phyloP scores from a whole-genome alignment of 345 rosid species.

The Theobroma cacao region DNA sequence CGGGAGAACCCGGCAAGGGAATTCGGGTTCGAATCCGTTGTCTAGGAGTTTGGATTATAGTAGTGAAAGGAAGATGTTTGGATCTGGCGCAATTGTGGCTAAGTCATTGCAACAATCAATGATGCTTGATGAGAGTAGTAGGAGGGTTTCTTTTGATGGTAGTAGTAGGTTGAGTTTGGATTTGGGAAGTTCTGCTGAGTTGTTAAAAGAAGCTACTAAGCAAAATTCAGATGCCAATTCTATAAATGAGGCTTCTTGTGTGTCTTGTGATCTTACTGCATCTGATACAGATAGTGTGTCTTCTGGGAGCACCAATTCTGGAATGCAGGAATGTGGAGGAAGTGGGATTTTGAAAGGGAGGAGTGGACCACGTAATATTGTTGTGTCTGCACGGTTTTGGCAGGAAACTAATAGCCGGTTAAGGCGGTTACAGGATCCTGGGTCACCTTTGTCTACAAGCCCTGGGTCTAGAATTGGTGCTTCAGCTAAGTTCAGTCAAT shows the following conservation, averaged over 20 bases:
- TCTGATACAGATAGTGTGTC: constrained; percentile 83
- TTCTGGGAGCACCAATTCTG: constrained; percentile 65
- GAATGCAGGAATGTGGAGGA: constrained; percentile 42
- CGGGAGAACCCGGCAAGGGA: constrained; percentile 55
- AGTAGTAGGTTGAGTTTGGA: constrained; percentile 53
- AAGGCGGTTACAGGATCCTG: constrained; percentile 86
- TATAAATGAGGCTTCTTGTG: constrained; percentile 40
- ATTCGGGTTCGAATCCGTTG: constrained; percentile 36
- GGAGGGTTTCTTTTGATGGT: constrained; percentile 49
- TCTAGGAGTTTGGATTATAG: constrained; percentile 58
- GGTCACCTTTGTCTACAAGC: constrained; percentile 61
- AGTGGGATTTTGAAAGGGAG: constrained; percentile 40
- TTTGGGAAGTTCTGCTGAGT: constrained; percentile 39
- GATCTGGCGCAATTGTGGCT: constrained; percentile 60
- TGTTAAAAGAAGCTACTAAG: constrained; percentile 29
- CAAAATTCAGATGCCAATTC: constrained; percentile 42
- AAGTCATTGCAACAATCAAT: constrained; percentile 56
- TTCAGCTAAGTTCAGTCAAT: constrained; percentile 55
- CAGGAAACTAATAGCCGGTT: constrained; percentile 88
- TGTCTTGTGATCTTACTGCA: constrained; percentile 54
- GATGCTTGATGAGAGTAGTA: constrained; percentile 40
- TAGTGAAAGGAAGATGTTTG: constrained; percentile 37
- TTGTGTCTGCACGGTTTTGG: constrained; percentile 82
- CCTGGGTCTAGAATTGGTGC: constrained; percentile 53
- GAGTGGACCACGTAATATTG: constrained; percentile 41